Evolutionary conservation across 768 basidiomycete species (phyloP), one percentile per base, ranked within the genome.

Genomic region (Auricularia heimuer): DNA sequence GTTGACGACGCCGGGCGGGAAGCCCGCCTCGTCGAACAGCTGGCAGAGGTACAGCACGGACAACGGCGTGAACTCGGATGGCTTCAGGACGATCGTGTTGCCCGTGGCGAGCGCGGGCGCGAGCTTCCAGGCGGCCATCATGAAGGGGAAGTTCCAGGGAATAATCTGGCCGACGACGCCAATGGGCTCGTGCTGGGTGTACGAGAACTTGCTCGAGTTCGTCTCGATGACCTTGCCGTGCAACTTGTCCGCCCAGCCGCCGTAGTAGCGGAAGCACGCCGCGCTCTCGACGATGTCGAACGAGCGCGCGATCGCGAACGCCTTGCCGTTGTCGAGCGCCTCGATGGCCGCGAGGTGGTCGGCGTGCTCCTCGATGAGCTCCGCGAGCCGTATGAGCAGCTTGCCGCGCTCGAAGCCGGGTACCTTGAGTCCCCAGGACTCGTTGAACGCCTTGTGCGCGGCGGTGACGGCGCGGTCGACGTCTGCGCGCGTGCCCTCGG

Each of bases 141-240:
- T 33, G 33, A 64, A 7, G 90, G 92, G 70, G 92, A 96, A 72
- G 73, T 95, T 96, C 93, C 92, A 94, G 6, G 93, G 92, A 69
- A 94, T 92, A 69, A 92, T 95, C 75, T 97, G 95, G 2, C 89
- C 94, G 71, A 91, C 93, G 36, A 95, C 94, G n/a, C 94, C 94
- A 68, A 96, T 87, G 21, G 94, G 93, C 60, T 95, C 94, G 71
- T 90, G 89, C 42, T 85, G 83, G 7, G 93, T 94, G 76, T 90
- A 94, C 3, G 89, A 91, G 64, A 91, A 76, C 76, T 96, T 97
- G 61, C 77, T 79, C 72, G 84, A 85, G 73, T 88, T 88, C 71
- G 70, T 70, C 61, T 92, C 87, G 35, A 91, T 69, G 68, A 88
- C 89, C 83, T 95, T 86, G 24, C 97, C 96, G 33, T 81, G 77